Conservation (phyloP, 768 basidiomycete species). For the Lactifluus rugatus region DNA sequence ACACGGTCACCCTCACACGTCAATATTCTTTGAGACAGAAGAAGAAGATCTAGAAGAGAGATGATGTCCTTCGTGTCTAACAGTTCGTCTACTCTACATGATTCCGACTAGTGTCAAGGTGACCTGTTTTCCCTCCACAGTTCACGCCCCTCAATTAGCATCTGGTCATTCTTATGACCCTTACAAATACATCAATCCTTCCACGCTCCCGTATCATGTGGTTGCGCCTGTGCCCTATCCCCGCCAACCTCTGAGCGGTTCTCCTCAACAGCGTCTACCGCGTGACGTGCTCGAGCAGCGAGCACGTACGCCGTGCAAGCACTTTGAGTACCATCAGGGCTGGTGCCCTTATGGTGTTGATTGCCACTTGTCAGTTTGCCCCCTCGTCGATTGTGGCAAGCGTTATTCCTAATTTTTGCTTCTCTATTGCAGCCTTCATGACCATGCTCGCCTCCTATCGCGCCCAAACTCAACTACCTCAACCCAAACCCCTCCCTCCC, state of each 20-base stretch:
- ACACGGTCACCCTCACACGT: background rate
- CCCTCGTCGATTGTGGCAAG: too few species aligned
- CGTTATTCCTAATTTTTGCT: background rate
- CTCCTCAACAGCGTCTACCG: background rate
- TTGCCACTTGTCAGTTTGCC: slow-evolving; percentile 8
- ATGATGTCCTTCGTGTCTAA: background rate
- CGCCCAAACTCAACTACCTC: background rate
- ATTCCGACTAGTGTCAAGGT: too few species aligned
- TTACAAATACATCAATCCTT: background rate
- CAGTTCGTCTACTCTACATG: background rate
- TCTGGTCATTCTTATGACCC: background rate
- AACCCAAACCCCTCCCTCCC: background rate
- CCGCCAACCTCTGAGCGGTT: background rate
- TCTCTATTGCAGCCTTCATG: background rate
- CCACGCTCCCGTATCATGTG: background rate
- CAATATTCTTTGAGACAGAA: too few species aligned
- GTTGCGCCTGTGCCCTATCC: background rate
- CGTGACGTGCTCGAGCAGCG: slow-evolving; percentile 5
- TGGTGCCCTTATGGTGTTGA: slow-evolving; percentile 11
- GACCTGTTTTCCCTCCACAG: background rate
- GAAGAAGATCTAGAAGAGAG: background rate
- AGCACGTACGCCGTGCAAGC: slow-evolving; percentile 3
- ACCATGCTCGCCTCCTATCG: background rate
- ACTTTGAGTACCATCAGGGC: slow-evolving; percentile 6
- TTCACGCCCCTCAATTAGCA: background rate